Conservation (phyloP, 768 basidiomycete species). For the Phaeolepiota aurea region DNA sequence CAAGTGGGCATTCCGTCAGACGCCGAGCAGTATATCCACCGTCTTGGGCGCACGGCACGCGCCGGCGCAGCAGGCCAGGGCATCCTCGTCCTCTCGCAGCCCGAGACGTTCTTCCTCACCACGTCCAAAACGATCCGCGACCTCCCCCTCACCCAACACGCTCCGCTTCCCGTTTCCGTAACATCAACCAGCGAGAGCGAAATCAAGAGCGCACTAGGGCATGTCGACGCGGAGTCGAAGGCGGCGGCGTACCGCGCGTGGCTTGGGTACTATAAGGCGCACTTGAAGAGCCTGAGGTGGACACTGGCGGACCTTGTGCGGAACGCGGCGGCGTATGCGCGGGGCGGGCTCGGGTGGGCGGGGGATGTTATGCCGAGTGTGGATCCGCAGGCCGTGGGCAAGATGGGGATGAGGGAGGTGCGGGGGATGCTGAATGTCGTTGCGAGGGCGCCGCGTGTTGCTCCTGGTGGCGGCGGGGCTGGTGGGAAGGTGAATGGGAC, state of each 20-base stretch:
- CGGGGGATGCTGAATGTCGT: not conserved
- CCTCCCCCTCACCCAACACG: constrained; percentile 28
- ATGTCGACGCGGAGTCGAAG: constrained; percentile 31
- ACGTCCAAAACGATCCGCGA: constrained; percentile 23
- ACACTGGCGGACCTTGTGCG: constrained; percentile 28
- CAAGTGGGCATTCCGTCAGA: constrained; percentile 62
- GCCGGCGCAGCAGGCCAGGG: constrained; percentile 60
- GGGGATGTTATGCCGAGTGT: constrained; percentile 25
- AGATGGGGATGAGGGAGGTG: constrained; percentile 23
- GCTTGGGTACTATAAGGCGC: constrained; percentile 49
- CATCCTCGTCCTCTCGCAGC: constrained; percentile 43
- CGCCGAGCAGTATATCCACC: constrained; percentile 72
- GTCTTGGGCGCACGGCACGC: constrained; percentile 71
- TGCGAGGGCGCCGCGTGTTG: not conserved
- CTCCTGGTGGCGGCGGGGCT: not conserved
- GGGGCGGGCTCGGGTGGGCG: constrained; percentile 27
- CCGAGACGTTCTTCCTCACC: constrained; percentile 41
- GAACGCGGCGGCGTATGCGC: constrained; percentile 27
- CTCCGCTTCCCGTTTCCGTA: constrained; percentile 10
- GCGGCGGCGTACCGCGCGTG: constrained; percentile 44
- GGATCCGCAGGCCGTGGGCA: constrained; percentile 34
- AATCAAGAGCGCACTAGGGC: constrained; percentile 18
- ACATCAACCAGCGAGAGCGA: constrained; percentile 8
- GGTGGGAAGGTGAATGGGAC: too few species aligned
- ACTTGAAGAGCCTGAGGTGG: constrained; percentile 27